Evolutionary conservation across 2,329 filamentous ascomycete genomes (phyloP), one percentile per base, ranked within the genome.

Genomic region (Arthrocladium fulminans): DNA sequence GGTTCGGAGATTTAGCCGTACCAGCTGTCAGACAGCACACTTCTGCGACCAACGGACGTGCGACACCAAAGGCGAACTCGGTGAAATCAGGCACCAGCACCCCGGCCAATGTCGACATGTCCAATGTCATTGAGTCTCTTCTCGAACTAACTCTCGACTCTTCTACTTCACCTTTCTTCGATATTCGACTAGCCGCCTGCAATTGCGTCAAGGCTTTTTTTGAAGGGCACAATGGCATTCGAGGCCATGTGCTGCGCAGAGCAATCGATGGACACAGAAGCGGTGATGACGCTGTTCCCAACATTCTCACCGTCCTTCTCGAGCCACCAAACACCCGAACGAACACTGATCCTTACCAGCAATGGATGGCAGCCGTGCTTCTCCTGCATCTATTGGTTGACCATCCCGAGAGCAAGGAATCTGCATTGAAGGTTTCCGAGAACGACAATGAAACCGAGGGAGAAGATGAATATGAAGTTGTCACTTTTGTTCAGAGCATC

Each of bases 131-230:
- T 59, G 90, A 97, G 65, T 92, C 87, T 1, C 73, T 98, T 15
- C 73, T 98, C 41, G 88, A 96, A 57, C 71, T 96, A 37, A 82
- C 84, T 0, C 72, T 98, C 7, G 81, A 81, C 48, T 72, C 84
- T 19, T 75, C 83, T 24, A 71, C 81, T 0, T 68, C 79, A 17
- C 75, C 81, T 45, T 74, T 85, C 29, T 85, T 95, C 57, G 84
- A 94, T 64, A 73, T 90, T 30, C 82, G 92, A 20, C 78, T 88
- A 60, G 86, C 90, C 17, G 88, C 87, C 19, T 92, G 86, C 63
- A 84, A 90, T 59, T 94, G 90, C 60, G 79, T 98, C 52, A 89
- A 95, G 65, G 88, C 92, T 2, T 98, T 98, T 65, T 88, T 96
- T 59, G 81, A 79, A 59, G 81, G 84, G 39, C 89, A 97, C 63